Evolutionary conservation across 108 stramenopile species (phyloP), one percentile per base, ranked within the genome.

Genomic region (Cyclotella baltica): DNA sequence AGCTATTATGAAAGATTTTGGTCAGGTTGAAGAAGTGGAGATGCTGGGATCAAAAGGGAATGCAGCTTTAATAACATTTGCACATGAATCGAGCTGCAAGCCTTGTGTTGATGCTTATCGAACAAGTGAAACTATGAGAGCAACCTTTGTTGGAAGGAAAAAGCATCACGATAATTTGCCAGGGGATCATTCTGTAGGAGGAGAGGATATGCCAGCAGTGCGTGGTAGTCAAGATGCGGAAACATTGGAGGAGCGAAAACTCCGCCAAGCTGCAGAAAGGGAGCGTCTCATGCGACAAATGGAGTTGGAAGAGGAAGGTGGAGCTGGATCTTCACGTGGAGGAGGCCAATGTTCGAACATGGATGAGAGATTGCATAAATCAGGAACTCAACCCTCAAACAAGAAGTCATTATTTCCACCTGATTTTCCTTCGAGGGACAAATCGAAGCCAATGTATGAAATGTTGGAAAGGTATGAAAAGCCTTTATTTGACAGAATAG

Each of bases 181-280:
- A 0, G 62, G 61, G 15, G 36, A 22, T 34, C 46, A 73, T 30
- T 33, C 53, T 19, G 43, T 2, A 15, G 43, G 3, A 22, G 78
- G 52, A 28, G 25, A 4, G 59, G 65, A 35, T 50, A 48, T 25
- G 0, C 34, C 62, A 20, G 19, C 53, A n/a, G 50, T 50, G 20
- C 62, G 77, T 6, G 56, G 48, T 37, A 19, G 62, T 23, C 79
- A 53, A 29, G 38, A 72, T 61, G 47, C 59, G 51, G 90, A 93
- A 83, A 81, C 68, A 29, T 40, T 88, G 8, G 70, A 88, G 25
- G 89, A 92, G 27, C 81, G 91, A 18, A 81, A 81, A 61, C 35
- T 90, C 4, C 91, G 92, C 31, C 94, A 89, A 70, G 91, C 88
- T 6, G 90, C 83, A 11, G 94, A 95, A 77, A 81, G 94, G 33